Percentiles rank a stretch among this genome's conserved stretches.
Conservation (phyloP, 805 yeast genomes). For the Barnettozyma sucrosica region DNA sequence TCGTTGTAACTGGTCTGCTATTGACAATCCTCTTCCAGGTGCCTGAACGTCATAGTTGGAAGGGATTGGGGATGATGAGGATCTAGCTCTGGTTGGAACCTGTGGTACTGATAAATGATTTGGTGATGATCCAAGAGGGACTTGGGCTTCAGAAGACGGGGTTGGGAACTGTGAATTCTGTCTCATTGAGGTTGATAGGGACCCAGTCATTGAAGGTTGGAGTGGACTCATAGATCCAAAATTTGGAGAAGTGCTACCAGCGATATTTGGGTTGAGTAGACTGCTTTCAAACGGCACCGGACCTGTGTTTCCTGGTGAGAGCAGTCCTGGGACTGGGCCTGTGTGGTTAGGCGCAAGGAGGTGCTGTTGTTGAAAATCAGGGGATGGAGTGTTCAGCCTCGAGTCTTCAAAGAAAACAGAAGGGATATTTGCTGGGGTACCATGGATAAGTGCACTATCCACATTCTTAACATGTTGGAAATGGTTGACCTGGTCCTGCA, state of each 20-base stretch:
- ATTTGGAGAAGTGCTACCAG: conserved; percentile 2
- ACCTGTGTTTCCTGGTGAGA: conserved; percentile 15
- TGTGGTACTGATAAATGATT: conserved; percentile 7
- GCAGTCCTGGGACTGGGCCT: conserved; percentile 14
- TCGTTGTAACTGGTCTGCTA: conserved; percentile 15
- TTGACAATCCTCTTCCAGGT: conserved; percentile 5
- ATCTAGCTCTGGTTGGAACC: conserved; percentile 17
- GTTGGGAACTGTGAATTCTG: conserved; percentile 8
- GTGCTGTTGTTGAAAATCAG: conserved; percentile 9
- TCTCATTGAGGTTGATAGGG: conserved; percentile 27
- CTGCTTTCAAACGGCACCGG: conserved; percentile 24
- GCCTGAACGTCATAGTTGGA: conserved; percentile 5
- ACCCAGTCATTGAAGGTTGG: conserved; percentile 36
- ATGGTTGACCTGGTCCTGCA: conserved; percentile 68
- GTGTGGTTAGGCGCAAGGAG: conserved; percentile 27
- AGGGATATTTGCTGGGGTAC: conserved; percentile 56
- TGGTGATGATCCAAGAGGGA: neutral
- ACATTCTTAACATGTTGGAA: conserved; percentile 69
- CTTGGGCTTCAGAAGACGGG: conserved; percentile 4
- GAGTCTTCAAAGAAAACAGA: conserved; percentile 29
- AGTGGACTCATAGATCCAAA: conserved; percentile 18
- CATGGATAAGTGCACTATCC: conserved; percentile 69
- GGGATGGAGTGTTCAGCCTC: conserved; percentile 14
- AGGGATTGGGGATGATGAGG: conserved; percentile 22
- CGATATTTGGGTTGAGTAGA: conserved; percentile 2